Conservation (phyloP, 768 basidiomycete genomes). For the Gymnopilus dilepis region DNA sequence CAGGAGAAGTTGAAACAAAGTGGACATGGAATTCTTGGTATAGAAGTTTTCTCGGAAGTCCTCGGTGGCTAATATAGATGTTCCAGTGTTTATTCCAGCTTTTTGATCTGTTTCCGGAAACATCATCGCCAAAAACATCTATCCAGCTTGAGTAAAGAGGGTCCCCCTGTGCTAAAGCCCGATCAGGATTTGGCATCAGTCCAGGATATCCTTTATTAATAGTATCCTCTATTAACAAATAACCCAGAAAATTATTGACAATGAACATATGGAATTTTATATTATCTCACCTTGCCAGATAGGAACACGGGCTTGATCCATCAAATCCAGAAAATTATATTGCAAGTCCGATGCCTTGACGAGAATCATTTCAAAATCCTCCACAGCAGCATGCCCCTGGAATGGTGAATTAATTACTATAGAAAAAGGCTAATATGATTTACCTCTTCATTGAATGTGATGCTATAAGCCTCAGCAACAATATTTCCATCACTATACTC, state of each 20-base stretch:
- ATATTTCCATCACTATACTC: conserved; percentile 22
- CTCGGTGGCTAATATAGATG: conserved; percentile 41
- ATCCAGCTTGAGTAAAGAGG: conserved; percentile 37
- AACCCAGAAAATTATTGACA: neutral
- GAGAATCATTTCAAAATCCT: conserved; percentile 13
- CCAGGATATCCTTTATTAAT: conserved; percentile 8
- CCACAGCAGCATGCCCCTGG: conserved; percentile 14
- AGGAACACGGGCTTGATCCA: conserved; percentile 23
- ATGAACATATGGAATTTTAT: neutral
- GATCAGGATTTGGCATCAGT: conserved; percentile 40
- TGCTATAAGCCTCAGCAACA: conserved; percentile 22
- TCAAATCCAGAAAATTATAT: conserved; percentile 28
- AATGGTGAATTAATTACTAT: neutral
- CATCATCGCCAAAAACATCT: conserved; percentile 45
- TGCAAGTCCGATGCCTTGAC: conserved; percentile 20
- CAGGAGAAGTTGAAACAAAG: conserved; percentile 44
- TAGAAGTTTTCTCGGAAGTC: conserved; percentile 39
- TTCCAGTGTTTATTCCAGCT: conserved; percentile 53
- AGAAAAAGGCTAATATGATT: neutral
- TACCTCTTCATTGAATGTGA: too few relatives aligned
- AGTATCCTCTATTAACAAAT: conserved; percentile 21
- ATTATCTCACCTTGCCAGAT: conserved; percentile 23
- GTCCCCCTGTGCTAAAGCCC: conserved; percentile 33
- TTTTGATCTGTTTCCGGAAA: conserved; percentile 49
- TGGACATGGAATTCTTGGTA: conserved; percentile 43